Base-by-base conservation (phyloP, 2,329 filamentous ascomycete genomes). In the Aspergillus sp. region DNA sequence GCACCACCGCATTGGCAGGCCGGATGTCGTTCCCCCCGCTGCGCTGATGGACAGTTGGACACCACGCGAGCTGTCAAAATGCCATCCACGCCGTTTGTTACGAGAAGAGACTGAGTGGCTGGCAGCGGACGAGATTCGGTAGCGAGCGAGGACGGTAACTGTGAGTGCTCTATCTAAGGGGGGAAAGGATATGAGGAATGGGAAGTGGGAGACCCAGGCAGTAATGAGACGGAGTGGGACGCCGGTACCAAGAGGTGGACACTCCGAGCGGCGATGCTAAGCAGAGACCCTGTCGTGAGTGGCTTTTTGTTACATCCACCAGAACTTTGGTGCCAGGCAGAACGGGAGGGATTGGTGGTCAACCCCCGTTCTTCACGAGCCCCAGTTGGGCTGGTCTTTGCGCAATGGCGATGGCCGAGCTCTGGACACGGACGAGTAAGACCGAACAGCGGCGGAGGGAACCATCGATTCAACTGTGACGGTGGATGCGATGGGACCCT, bases 1-100 rank as follows among this genome's bases (percentile, higher is more conserved):
- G 52, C 50, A 55, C 47, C 55, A 55, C 49, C 56, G 53, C 47
- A 54, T 49, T 49, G 49, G 49, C 48, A 51, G 46, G 43, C 32
- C 51, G 50, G 51, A 46, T 53, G 46, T 45, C 44, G 32, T 50
- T 53, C 36, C 49, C 50, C 42, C 53, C 50, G 50, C 45, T 42
- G 48, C 42, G 42, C 24, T 24, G 24, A 49, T 20, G 36, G 45
- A n/a, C 42, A 55, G 49, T 53, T 53, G 26, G 47, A 46, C 26
- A 50, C 52, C 36, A 53, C 30, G 56, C 46, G 47, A 51, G 52
- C 16, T 42, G 40, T 42, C 40, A 42, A 42, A 42, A 8, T 42
- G 14, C 16, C 40, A 19, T 42, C 11, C 19, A 19, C 16, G 4
- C 5, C 5, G 11, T 17, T 17, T n/a, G 40, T 17, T n/a, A 36